phyloP scores from a whole-genome alignment of 1,284 basidiomycete species.

The Vanrija sp. region DNA sequence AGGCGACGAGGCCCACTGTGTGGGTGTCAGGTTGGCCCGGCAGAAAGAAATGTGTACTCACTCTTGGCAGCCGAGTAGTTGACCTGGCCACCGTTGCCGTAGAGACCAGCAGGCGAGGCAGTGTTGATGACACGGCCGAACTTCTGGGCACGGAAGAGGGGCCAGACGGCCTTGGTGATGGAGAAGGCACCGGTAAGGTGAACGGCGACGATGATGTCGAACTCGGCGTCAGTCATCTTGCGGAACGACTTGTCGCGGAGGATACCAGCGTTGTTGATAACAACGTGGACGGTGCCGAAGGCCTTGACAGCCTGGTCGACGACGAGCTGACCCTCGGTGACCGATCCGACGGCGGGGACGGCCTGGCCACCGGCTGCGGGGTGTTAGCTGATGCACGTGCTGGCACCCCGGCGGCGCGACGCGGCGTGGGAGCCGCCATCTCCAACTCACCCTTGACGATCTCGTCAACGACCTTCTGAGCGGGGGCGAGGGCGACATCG shows the following conservation, averaged over 20 bases:
- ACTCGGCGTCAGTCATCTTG: slow-evolving; percentile 84
- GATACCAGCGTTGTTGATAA: slow-evolving; percentile 98
- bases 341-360: slow-evolving; percentile 80
- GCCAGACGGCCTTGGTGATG: slow-evolving; percentile 97
- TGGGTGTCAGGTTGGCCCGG: slow-evolving; percentile 38
- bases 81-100: slow-evolving; percentile 93
- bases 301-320: slow-evolving; percentile 78
- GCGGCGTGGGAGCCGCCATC: not conserved
- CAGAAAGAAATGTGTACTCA: not conserved
- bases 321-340: slow-evolving; percentile 80
- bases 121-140: slow-evolving; percentile 90
- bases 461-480: slow-evolving; percentile 88
- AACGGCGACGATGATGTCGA: slow-evolving; percentile 80
- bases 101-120: slow-evolving; percentile 57
- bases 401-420: not conserved
- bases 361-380: slow-evolving; percentile 76
- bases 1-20: slow-evolving; percentile 70
- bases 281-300: slow-evolving; percentile 76
- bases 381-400: not conserved
- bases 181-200: slow-evolving; percentile 93
- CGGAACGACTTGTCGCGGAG: slow-evolving; percentile 70
- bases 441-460: slow-evolving; percentile 67
- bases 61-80: slow-evolving; percentile 62
- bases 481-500: slow-evolving; percentile 83
- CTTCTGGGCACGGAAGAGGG: slow-evolving; percentile 89